A percentile compares a stretch with the other conserved stretches of the same genome.
These are phyloP conservation scores for Candida peoriensis DNA, from an alignment of 805 yeast genomes.

Conservation along the genomic window DNA sequence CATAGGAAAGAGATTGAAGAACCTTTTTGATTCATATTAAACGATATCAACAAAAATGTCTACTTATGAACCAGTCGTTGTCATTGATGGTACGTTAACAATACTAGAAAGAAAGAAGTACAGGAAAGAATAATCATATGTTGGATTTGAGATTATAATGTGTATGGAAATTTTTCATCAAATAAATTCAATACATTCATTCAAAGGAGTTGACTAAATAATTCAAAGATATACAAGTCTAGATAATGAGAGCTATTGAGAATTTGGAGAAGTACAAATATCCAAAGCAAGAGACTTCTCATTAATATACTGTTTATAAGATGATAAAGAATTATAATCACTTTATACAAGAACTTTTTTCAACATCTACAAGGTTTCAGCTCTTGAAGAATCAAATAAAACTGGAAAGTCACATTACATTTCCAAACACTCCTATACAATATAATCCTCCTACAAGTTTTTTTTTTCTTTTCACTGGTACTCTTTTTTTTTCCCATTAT, in stretches of 20 bases:
- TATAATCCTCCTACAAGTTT: too few species aligned
- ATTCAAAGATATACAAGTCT: too few species aligned
- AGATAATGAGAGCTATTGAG: neutral
- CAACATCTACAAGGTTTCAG: too few species aligned
- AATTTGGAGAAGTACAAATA: neutral
- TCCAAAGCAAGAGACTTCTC: neutral
- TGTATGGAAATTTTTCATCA: neutral
- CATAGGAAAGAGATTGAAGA: slow-evolving; percentile 1
- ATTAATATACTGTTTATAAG: neutral
- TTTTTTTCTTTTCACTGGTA: too few species aligned
- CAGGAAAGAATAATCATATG: slow-evolving; percentile 2
- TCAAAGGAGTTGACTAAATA: too few species aligned
- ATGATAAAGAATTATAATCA: neutral
- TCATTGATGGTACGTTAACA: slow-evolving; percentile 79
- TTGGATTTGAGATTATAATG: neutral
- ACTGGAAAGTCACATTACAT: too few species aligned
- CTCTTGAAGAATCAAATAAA: too few species aligned
- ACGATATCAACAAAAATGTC: slow-evolving; percentile 29
- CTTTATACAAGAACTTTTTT: too few species aligned
- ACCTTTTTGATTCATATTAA: neutral
- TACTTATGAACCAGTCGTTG: slow-evolving; percentile 94
- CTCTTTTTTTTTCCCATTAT: too few species aligned
- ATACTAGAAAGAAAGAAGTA: neutral
- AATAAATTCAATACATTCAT: neutral
- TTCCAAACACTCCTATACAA: too few species aligned